Evolutionary conservation across 2,329 filamentous ascomycete genomes (phyloP), one percentile per base, ranked within the genome.

Genomic region (Aspergillus aculeatinus): DNA sequence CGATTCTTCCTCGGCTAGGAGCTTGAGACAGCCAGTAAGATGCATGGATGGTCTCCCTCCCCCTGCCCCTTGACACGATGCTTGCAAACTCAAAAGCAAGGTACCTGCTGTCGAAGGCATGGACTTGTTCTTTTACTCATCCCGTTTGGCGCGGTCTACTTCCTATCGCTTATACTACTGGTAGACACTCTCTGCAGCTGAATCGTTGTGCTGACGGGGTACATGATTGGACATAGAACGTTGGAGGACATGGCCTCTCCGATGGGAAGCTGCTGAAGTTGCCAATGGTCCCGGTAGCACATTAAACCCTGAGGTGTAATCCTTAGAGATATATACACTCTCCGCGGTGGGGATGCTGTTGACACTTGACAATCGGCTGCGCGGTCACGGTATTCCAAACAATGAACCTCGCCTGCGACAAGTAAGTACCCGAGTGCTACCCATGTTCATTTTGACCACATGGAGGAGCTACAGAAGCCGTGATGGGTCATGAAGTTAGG

Each of bases 341-440:
- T 16, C 14, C 4, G 33, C 33, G 16, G 33, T 35, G 12, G 39
- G 39, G 16, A 44, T 44, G 33, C 16, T 44, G 39, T 44, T 19
- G 39, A 19, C 39, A 44, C 39, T 44, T 44, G 39, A 44, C 39
- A 44, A 35, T 35, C 33, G 33, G 33, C 14, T 35, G 33, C 12
- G 33, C 33, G 11, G 33, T 35, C 33, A 35, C 14, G 27, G 27
- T 10, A 29, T 29, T 10, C 27, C 33, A 35, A 35, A 16, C 33
- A 35, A 35, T 16, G 14, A 35, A 35, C 29, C 48, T 53, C 56
- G 47, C 19, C 44, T 51, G 42, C 48, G 39, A 53, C 50, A 59
- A 55, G 50, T 48, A 31, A 51, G 31, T 53, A 49, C 51, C 33
- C 29, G 48, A 44, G n/a, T 48, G 21, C 19, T 16, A 27, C 50